Conservation (phyloP, 163 green algal genomes). For the Botryococcus braunii region DNA sequence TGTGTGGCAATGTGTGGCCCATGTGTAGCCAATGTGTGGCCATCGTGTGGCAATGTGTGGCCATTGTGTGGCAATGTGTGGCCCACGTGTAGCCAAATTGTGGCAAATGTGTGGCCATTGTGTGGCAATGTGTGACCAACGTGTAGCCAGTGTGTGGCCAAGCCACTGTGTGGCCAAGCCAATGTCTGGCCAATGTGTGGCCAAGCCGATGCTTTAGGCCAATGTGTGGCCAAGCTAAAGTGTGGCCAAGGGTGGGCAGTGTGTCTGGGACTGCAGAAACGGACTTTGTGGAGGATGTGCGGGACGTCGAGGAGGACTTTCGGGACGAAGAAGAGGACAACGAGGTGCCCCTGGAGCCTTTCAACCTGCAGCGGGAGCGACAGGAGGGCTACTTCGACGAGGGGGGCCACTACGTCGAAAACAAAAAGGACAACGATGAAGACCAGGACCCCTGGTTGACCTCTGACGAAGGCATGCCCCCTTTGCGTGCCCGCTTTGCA, state of each 20-base stretch:
- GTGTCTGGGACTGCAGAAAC: conserved; percentile 23
- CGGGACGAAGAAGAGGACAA: conserved; percentile 38
- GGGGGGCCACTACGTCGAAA: conserved; percentile 60
- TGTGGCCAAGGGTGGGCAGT: not conserved
- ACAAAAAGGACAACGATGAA: conserved; percentile 46
- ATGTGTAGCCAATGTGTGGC: too few species aligned
- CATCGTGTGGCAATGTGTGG: not conserved
- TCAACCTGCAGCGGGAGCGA: conserved; percentile 54
- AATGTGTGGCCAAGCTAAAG: not conserved
- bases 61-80: not conserved
- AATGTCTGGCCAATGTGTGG: not conserved
- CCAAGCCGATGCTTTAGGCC: not conserved
- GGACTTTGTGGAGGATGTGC: conserved; percentile 29
- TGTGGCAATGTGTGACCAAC: not conserved
- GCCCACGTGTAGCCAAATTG: not conserved
- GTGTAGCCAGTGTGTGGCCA: not conserved
- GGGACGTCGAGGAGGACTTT: conserved; percentile 37
- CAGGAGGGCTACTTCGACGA: conserved; percentile 65
- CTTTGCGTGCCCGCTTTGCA: too few species aligned
- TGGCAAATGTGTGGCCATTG: not conserved
- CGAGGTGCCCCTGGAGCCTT: conserved; percentile 42
- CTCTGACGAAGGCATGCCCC: conserved; percentile 54
- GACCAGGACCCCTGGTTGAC: conserved; percentile 48
- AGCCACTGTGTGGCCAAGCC: not conserved
- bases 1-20: too few species aligned